These are phyloP conservation scores for Starmerella tilneyi DNA, from an alignment of 805 yeast genomes.

Conservation along the genomic window DNA sequence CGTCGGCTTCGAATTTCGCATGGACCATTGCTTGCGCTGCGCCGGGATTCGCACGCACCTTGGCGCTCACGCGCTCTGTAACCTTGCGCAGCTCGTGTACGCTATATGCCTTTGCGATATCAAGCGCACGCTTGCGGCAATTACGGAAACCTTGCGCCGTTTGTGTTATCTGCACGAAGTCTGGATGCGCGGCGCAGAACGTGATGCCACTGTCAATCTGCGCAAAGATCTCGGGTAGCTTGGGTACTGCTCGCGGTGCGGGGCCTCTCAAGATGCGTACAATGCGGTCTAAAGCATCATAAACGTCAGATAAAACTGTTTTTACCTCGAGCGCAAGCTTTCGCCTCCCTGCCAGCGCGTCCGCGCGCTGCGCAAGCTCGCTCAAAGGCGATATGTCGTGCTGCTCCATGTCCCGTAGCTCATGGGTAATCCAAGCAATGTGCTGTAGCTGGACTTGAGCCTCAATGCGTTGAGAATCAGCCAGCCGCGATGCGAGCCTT, in stretches of 20 bases:
- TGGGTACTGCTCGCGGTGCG: constrained; percentile 56
- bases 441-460: constrained; percentile 39
- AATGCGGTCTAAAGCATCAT: constrained; percentile 61
- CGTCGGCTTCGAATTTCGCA: constrained; percentile 22
- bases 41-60: constrained; percentile 5
- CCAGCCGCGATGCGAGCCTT: constrained; percentile 4
- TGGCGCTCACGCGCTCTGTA: constrained; percentile 7
- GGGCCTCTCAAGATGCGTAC: constrained; percentile 59
- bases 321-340: constrained; percentile 39
- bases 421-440: constrained; percentile 40
- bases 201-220: constrained; percentile 57
- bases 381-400: constrained; percentile 57
- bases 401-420: constrained; percentile 48
- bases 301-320: constrained; percentile 41
- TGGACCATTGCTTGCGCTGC: constrained; percentile 21
- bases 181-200: constrained; percentile 46
- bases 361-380: constrained; percentile 43
- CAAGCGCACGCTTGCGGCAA: constrained; percentile 70
- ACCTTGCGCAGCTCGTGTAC: constrained; percentile 31
- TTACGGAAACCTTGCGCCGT: constrained; percentile 68
- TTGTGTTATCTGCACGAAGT: constrained; percentile 58
- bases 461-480: constrained; percentile 35
- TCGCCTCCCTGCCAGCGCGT: constrained; percentile 38
- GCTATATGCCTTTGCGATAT: constrained; percentile 61
- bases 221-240: constrained; percentile 38